phyloP scores from a whole-genome alignment of 208 protist species.

The Leishmania martiniquensis region DNA sequence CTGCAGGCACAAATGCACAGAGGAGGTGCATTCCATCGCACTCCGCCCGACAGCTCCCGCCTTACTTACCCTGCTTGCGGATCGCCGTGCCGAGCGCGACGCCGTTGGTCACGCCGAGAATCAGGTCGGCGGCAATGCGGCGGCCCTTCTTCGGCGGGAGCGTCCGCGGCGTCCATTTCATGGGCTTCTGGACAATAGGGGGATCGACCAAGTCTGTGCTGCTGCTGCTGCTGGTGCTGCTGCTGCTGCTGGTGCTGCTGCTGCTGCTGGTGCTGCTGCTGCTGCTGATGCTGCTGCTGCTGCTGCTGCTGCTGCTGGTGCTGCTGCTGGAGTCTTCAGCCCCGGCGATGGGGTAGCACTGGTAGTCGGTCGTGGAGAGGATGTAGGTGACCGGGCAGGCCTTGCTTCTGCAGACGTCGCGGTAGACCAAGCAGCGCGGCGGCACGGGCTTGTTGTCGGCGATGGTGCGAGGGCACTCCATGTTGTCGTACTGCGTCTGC shows the following conservation, averaged over 20 bases:
- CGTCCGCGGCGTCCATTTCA: neutral
- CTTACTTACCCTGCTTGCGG: neutral
- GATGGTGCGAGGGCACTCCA: conserved; percentile 41
- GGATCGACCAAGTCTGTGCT: neutral
- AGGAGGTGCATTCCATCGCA: neutral
- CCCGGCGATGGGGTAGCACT: conserved; percentile 12
- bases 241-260: no score
- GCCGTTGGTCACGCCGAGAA: conserved; percentile 19
- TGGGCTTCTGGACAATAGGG: neutral
- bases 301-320: no score
- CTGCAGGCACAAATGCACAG: neutral
- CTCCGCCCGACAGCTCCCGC: neutral
- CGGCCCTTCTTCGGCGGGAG: neutral
- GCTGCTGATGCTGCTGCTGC: no score
- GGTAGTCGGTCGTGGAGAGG: conserved; percentile 31
- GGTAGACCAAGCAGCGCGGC: conserved; percentile 47
- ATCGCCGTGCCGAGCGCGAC: conserved; percentile 13
- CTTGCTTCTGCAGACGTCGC: conserved; percentile 39
- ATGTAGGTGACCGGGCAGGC: conserved; percentile 38
- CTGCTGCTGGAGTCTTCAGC: neutral
- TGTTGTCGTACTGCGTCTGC: conserved; percentile 32
- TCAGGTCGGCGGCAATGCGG: conserved; percentile 6
- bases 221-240: no score
- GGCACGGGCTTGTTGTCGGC: conserved; percentile 20
- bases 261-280: no score